Percentiles rank a stretch among this genome's conserved stretches.
These are phyloP conservation scores for Chrysosporium queenslandicum DNA, from an alignment of 2,329 filamentous ascomycete genomes.

Conservation along the genomic window DNA sequence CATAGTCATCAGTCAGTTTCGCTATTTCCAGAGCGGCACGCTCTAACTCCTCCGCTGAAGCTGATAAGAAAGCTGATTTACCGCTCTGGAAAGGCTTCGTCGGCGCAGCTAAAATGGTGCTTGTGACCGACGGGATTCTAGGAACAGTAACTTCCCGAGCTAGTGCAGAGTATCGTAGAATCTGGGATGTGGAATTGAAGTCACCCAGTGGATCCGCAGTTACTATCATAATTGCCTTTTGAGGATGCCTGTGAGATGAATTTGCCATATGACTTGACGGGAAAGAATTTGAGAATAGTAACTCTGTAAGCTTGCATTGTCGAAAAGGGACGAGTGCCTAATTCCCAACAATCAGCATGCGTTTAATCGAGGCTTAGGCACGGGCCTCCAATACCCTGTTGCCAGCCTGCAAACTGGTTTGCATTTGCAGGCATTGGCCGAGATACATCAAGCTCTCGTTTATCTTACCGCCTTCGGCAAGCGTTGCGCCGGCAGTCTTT, in stretches of 20 bases:
- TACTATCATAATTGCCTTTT: slow-evolving; percentile 91
- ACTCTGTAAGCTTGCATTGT: slow-evolving; percentile 75
- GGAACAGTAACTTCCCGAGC: slow-evolving; percentile 89
- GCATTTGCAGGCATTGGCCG: slow-evolving; percentile 92
- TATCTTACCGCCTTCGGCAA: slow-evolving; percentile 95
- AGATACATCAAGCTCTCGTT: slow-evolving; percentile 98
- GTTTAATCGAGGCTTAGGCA: background rate
- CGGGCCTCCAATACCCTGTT: slow-evolving; percentile 50
- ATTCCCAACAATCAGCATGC: slow-evolving; percentile 31
- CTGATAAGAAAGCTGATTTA: slow-evolving; percentile 36
- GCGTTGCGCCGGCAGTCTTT: slow-evolving; percentile 83
- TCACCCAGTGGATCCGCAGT: slow-evolving; percentile 88
- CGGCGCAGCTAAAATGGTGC: slow-evolving; percentile 47
- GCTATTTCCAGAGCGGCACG: slow-evolving; percentile 70
- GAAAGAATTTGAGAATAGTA: slow-evolving; percentile 82
- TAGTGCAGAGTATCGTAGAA: slow-evolving; percentile 84
- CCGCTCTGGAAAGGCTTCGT: slow-evolving; percentile 22
- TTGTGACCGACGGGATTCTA: slow-evolving; percentile 71
- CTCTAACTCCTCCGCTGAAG: slow-evolving; percentile 60
- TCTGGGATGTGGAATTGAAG: slow-evolving; percentile 94
- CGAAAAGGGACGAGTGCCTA: slow-evolving; percentile 66
- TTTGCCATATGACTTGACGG: slow-evolving; percentile 44
- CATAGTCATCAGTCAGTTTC: slow-evolving; percentile 66
- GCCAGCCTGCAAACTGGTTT: slow-evolving; percentile 65
- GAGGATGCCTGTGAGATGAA: slow-evolving; percentile 45